Percentiles rank a stretch among this genome's conserved stretches.
phyloP scores from a whole-genome alignment of 2,329 filamentous ascomycete species.

The Tolypocladium capitatum region DNA sequence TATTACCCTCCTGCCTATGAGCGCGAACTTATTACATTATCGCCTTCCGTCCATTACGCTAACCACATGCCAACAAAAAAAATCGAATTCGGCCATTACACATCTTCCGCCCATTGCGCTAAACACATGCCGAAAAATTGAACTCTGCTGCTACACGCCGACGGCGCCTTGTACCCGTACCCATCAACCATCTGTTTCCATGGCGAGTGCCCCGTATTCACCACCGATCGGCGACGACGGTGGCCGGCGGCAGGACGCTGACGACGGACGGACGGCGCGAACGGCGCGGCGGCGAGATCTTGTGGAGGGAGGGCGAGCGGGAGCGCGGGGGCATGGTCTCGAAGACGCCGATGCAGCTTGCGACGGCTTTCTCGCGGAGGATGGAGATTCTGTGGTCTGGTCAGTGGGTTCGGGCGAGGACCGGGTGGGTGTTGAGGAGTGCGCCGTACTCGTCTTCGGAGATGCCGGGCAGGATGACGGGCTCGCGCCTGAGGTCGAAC shows the following conservation, averaged over 20 bases:
- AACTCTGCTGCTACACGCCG: not conserved
- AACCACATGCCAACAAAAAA: no score
- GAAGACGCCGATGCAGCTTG: slow-evolving; percentile 32
- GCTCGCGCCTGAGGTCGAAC: slow-evolving; percentile 43
- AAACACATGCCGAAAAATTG: not conserved
- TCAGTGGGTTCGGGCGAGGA: not conserved
- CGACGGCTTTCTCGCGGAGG: slow-evolving; percentile 38
- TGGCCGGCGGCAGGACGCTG: not conserved
- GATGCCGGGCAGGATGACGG: slow-evolving; percentile 39
- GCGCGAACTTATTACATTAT: no score
- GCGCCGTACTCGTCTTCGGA: slow-evolving; percentile 41
- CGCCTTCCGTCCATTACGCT: no score
- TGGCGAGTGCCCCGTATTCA: not conserved
- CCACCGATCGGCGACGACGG: not conserved
- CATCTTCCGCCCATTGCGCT: not conserved
- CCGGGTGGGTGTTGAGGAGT: not conserved
- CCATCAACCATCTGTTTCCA: not conserved
- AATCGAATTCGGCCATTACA: no score
- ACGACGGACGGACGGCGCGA: not conserved
- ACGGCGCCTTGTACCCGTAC: not conserved
- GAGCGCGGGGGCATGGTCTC: slow-evolving; percentile 16
- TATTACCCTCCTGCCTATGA: no score
- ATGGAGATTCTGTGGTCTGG: slow-evolving; percentile 26
- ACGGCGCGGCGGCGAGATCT: slow-evolving; percentile 1
- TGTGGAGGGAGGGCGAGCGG: slow-evolving; percentile 7